phyloP scores from a whole-genome alignment of 75 land plant genomes.

The Cupressus sempervirens region DNA sequence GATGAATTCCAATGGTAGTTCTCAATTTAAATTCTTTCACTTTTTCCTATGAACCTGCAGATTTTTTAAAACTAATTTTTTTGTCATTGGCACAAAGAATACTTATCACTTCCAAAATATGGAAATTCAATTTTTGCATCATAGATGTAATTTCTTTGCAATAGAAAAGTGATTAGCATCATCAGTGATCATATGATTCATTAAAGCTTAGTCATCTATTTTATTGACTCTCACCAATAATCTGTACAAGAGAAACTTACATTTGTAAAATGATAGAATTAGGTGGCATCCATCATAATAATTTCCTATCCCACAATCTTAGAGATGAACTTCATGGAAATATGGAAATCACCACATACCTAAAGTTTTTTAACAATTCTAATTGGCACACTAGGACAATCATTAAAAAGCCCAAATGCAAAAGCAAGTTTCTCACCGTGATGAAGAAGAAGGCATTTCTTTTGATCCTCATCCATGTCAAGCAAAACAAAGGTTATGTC shows the following conservation, averaged over 20 bases:
- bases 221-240: constrained; percentile 4
- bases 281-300: constrained; percentile 12
- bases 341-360: constrained; percentile 23
- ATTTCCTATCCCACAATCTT: constrained; percentile 15
- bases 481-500: constrained; percentile 7
- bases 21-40: not conserved
- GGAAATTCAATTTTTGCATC: not conserved
- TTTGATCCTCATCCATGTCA: constrained; percentile 2
- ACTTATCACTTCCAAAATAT: not conserved
- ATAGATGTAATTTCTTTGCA: not conserved
- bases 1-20: not conserved
- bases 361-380: constrained; percentile 18
- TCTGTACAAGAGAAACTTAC: constrained; percentile 12
- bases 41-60: not conserved
- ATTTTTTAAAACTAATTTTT: not conserved
- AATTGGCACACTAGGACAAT: constrained; percentile 13
- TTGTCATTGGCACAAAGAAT: not conserved
- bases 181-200: not conserved
- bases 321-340: constrained; percentile 9
- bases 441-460: constrained; percentile 3
- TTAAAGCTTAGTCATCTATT: not conserved
- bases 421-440: constrained; percentile 22
- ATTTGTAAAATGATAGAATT: constrained; percentile 14
- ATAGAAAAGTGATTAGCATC: not conserved
- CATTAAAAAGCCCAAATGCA: constrained; percentile 15